Evolutionary conservation across 2,329 filamentous ascomycete genomes (phyloP).

Genomic region (Penicillium sp.): DNA sequence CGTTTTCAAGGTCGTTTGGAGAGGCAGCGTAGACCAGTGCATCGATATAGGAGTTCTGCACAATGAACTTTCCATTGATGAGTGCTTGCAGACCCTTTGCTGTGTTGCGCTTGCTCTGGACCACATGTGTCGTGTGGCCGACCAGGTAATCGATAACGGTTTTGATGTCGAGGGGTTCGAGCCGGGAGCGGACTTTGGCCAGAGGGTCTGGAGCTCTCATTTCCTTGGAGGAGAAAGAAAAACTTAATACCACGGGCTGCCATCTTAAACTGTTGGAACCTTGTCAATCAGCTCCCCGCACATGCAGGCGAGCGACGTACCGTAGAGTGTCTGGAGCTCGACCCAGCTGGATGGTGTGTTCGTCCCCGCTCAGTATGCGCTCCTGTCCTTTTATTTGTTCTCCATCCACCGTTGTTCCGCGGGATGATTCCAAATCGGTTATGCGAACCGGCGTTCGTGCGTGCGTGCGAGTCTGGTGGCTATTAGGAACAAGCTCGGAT

Average conservation of each 20-base stretch:
- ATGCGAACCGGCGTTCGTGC: conserved; percentile 67
- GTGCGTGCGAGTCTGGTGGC: conserved; percentile 54
- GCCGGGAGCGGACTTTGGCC: conserved; percentile 55
- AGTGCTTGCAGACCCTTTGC: conserved; percentile 81
- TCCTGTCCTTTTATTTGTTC: conserved; percentile 59
- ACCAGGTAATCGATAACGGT: conserved; percentile 67
- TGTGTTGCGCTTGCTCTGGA: conserved; percentile 85
- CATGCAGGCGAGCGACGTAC: conserved; percentile 21
- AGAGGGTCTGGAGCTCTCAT: conserved; percentile 61
- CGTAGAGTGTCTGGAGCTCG: conserved; percentile 56
- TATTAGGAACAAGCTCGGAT: conserved; percentile 10
- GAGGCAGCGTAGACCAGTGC: conserved; percentile 61
- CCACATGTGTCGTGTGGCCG: conserved; percentile 74
- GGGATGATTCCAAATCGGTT: conserved; percentile 76
- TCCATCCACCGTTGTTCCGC: conserved; percentile 74
- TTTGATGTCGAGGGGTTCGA: conserved; percentile 88
- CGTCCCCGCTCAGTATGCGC: conserved; percentile 53
- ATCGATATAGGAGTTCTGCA: conserved; percentile 68
- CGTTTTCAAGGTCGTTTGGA: conserved; percentile 47
- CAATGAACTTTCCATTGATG: conserved; percentile 73
- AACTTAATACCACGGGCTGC: conserved; percentile 74
- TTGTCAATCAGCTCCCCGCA: conserved; percentile 2
- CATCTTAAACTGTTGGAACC: conserved; percentile 61
- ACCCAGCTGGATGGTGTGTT: conserved; percentile 67
- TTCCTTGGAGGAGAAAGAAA: conserved; percentile 69